Evolutionary conservation across 108 stramenopile genomes (phyloP).

Genomic region (Nitzschia inconspicua): DNA sequence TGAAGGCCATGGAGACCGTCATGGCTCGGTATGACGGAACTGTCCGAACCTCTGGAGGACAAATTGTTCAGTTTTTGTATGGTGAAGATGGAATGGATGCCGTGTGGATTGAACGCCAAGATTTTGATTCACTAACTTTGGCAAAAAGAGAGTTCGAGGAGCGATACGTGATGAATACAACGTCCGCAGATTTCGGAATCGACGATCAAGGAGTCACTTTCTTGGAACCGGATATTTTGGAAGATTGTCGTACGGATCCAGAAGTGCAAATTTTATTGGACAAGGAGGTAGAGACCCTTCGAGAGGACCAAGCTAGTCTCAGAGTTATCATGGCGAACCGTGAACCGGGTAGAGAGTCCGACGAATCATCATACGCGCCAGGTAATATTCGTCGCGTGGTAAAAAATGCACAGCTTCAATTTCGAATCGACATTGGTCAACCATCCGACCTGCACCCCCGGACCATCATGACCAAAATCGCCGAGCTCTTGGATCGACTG

Average conservation of each 20-base stretch:
- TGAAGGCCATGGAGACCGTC: constrained; percentile 98
- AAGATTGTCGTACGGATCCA: constrained; percentile 83
- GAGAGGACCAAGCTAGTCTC: constrained; percentile 82
- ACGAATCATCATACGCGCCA: constrained; percentile 85
- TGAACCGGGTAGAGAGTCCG: constrained; percentile 83
- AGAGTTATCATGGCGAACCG: constrained; percentile 87
- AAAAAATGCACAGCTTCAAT: constrained; percentile 89
- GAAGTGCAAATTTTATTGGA: constrained; percentile 86
- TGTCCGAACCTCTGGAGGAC: constrained; percentile 86
- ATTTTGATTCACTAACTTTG: constrained; percentile 85
- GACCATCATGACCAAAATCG: constrained; percentile 72
- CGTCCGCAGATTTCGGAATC: constrained; percentile 82
- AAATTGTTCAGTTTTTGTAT: constrained; percentile 98
- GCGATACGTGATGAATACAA: constrained; percentile 69
- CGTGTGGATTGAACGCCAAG: constrained; percentile 96
- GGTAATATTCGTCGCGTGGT: constrained; percentile 91
- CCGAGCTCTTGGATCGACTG: constrained; percentile 76
- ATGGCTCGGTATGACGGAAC: constrained; percentile 98
- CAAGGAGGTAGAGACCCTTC: constrained; percentile 81
- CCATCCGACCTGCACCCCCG: constrained; percentile 88
- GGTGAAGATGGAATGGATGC: constrained; percentile 99
- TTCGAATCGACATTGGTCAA: constrained; percentile 83
- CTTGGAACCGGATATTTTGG: constrained; percentile 75
- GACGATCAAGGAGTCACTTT: constrained; percentile 79
- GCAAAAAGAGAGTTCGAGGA: constrained; percentile 77